phyloP scores from a whole-genome alignment of 179 eudicot species.

The Drosera spatulata region DNA sequence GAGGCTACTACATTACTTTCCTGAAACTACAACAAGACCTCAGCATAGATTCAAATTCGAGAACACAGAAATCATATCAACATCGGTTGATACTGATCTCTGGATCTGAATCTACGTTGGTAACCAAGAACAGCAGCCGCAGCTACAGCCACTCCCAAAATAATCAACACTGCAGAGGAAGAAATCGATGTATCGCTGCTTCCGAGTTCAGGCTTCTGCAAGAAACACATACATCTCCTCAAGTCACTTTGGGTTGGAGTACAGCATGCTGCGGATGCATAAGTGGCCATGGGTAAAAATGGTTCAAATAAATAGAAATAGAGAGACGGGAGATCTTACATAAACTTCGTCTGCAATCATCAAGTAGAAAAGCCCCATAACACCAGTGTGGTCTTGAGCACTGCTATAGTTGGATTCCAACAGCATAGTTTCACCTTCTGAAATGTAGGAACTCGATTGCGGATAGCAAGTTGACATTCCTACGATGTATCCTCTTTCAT shows the following conservation, averaged over 20 bases:
- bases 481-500: conserved; percentile 81
- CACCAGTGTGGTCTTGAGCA: conserved; percentile 54
- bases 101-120: conserved; percentile 18
- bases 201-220: conserved; percentile 16
- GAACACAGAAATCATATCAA: conserved; percentile 2
- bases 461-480: conserved; percentile 96
- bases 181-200: conserved; percentile 1
- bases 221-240: not conserved
- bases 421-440: conserved; percentile 47
- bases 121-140: conserved; percentile 10
- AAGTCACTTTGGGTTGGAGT: no score
- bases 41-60: no score
- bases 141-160: conserved; percentile 18
- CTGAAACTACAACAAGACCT: no score
- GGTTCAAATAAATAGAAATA: not conserved
- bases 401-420: conserved; percentile 68
- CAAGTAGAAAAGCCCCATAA: conserved; percentile 81
- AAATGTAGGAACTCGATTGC: conserved; percentile 47
- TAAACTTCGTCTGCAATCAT: conserved; percentile 44
- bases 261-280: no score
- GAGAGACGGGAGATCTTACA: not conserved
- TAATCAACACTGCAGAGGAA: conserved; percentile 12
- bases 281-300: no score
- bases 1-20: no score
- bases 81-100: conserved; percentile 30